Conservation (phyloP, 352 stramenopile species). For the Plasmopara viticola region DNA sequence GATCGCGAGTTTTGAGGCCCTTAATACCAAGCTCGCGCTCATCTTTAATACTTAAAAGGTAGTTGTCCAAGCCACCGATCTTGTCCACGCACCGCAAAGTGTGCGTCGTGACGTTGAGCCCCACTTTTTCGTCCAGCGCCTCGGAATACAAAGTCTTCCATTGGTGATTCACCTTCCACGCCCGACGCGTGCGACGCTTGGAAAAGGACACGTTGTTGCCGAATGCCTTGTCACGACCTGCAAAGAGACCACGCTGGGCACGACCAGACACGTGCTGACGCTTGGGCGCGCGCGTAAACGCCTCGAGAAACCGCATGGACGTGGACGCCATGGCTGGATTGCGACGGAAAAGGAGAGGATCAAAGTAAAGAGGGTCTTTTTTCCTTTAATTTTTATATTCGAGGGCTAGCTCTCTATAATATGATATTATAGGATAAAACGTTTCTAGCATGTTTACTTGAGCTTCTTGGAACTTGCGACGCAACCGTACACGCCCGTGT, state of each 20-base stretch:
- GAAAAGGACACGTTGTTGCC: slow-evolving; percentile 94
- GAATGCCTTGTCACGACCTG: slow-evolving; percentile 89
- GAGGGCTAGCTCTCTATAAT: no score
- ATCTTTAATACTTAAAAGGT: slow-evolving; percentile 88
- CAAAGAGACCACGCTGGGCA: slow-evolving; percentile 86
- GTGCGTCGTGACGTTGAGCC: slow-evolving; percentile 89
- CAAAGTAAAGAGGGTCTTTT: no score
- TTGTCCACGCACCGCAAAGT: slow-evolving; percentile 92
- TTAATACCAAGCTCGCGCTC: slow-evolving; percentile 73
- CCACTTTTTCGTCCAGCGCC: slow-evolving; percentile 90
- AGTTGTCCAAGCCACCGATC: slow-evolving; percentile 90
- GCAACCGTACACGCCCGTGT: background rate
- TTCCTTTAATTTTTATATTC: no score
- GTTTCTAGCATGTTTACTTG: background rate
- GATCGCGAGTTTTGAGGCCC: slow-evolving; percentile 49
- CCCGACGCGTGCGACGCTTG: slow-evolving; percentile 87
- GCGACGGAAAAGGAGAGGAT: no score
- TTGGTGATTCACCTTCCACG: slow-evolving; percentile 93
- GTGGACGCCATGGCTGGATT: slow-evolving; percentile 15
- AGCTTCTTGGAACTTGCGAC: background rate
- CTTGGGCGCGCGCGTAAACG: slow-evolving; percentile 51
- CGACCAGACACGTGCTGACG: slow-evolving; percentile 71
- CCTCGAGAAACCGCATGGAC: slow-evolving; percentile 55
- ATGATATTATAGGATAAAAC: no score
- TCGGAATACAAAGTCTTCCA: slow-evolving; percentile 86